Base-by-base conservation (phyloP, 2,329 filamentous ascomycete species). In the Elsinoe australis region DNA sequence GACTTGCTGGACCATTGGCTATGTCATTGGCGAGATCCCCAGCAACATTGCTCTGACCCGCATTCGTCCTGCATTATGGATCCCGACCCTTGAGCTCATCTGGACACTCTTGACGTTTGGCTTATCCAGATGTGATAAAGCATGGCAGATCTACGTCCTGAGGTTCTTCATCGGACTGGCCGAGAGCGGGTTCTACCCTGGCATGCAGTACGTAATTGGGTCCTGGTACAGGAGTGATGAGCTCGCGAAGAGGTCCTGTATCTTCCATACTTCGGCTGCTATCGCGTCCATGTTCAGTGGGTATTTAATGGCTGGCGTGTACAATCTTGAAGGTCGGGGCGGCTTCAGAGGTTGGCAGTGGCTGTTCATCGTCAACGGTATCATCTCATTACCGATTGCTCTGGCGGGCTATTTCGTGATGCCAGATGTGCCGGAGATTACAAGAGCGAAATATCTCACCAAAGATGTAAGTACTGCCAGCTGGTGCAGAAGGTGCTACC, bases 1-100 rank as follows among this genome's bases (percentile, higher is more conserved):
- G 44, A 72, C 75, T 0, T 71, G 69, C 21, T 82, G 78, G 68
- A 80, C 75, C 0, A 69, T 76, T 0, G 79, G 79, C 6, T 82
- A 82, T 53, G 73, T 78, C 0, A 65, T 82, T 41, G 71, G 71
- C 2, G 64, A 74, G 49, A 66, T 75, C 9, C 72, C 72, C 1
- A 71, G 65, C 36, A 75, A 76, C 50, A 64, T 78, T 7, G 61
- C 76, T 5, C 60, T 78, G 4, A 76, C 72, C 1, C 65, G 67
- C 7, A 56, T 75, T 10, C 65, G 67, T 6, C 71, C 72, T 2
- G 63, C 65, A 10, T 66, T 68, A 44, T 74, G 70, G 70, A 69
- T 75, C 42, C 72, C 71, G 1, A 58, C 64, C 1, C 67, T 67
- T 55, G 72, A 75, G 64, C 54, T 74, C 2, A 59, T 69, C 1